Base-by-base conservation (phyloP, 139 green algal species). In the Pleodorina starrii region DNA sequence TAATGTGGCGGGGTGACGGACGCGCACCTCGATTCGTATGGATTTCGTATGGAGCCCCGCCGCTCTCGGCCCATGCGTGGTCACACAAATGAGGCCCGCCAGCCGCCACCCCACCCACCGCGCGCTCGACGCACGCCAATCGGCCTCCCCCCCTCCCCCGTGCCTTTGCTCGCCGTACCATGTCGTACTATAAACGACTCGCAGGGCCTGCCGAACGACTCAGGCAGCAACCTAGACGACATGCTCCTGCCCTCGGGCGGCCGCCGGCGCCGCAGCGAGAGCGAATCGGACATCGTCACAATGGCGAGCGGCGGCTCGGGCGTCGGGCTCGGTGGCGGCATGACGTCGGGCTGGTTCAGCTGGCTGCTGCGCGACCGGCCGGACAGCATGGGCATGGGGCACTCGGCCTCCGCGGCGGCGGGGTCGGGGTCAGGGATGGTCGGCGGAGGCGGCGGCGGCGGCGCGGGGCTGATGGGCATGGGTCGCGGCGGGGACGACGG, bases 361-460 rank as follows among this genome's bases (percentile, higher is more conserved):
- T 91, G 88, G 88, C 84, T 91, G 42, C 63, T 77, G 38, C 79
- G 79, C 0, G 79, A 86, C 57, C 23, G 40, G 42, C 79, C 79
- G 0, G 79, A 86, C 38, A 60, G 78, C 27, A 46, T n/a, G 21
- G 78, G 51, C 48, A 44, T 66, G 3, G n/a, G n/a, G n/a, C 23
- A 76, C 68, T 19, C 29, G 63, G 19, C 27, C 32, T 35, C 63
- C 29, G 19, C 68, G 5, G 35, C 63, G 29, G 19, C 68, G 5
- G 35, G 35, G 35, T 76, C 68, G 14, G 68, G 16, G 1, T 48
- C 68, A 25, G 68, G 68, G 16, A 10, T 51, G 38, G 0, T 50
- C 7, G 77, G 77, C 38, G 17, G 4, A 0, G 35, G 51, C 2
- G 40, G 9, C 79, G 36, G 51, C 35, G 38, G 51, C 40, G 79